A percentile compares a stretch with the other conserved stretches of the same genome.
phyloP scores from a whole-genome alignment of 2,329 filamentous ascomycete genomes.

The Elsinoe australis region DNA sequence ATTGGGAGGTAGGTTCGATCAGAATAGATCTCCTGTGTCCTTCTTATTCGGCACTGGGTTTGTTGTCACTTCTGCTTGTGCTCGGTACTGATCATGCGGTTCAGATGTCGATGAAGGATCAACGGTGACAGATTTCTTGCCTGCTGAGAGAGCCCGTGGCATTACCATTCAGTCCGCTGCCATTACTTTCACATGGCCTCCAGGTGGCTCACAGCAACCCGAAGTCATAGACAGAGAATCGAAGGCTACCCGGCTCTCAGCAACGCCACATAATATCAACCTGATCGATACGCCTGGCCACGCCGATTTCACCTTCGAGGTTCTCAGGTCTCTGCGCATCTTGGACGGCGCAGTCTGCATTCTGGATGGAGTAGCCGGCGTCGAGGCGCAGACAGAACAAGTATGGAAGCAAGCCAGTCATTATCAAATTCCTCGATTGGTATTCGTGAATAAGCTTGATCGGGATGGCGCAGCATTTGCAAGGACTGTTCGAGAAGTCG shows the following conservation, averaged over 20 bases:
- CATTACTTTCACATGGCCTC: slow-evolving; percentile 91
- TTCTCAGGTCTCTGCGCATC: slow-evolving; percentile 79
- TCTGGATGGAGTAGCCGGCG: slow-evolving; percentile 83
- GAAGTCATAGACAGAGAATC: slow-evolving; percentile 26
- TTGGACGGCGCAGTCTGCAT: slow-evolving; percentile 89
- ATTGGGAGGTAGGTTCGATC: slow-evolving; percentile 63
- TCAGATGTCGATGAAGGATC: slow-evolving; percentile 89
- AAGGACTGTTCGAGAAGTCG: slow-evolving; percentile 78
- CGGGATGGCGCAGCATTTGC: slow-evolving; percentile 75
- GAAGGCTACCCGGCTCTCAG: slow-evolving; percentile 36
- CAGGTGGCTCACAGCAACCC: too few species aligned
- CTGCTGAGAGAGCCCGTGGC: slow-evolving; percentile 80
- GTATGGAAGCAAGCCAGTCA: slow-evolving; percentile 88
- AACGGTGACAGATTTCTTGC: slow-evolving; percentile 93
- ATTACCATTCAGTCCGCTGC: slow-evolving; percentile 98
- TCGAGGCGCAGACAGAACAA: slow-evolving; percentile 94
- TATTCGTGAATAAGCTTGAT: slow-evolving; percentile 80
- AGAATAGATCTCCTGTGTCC: too few species aligned
- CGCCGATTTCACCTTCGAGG: slow-evolving; percentile 95
- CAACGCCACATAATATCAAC: slow-evolving; percentile 64
- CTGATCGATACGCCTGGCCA: slow-evolving; percentile 95
- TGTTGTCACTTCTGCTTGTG: too few species aligned
- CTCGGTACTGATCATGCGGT: too few species aligned
- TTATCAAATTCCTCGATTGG: slow-evolving; percentile 73
- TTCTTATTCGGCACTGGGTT: too few species aligned